phyloP scores from a whole-genome alignment of 2,329 filamentous ascomycete species.

The Sclerotinia trifoliorum region DNA sequence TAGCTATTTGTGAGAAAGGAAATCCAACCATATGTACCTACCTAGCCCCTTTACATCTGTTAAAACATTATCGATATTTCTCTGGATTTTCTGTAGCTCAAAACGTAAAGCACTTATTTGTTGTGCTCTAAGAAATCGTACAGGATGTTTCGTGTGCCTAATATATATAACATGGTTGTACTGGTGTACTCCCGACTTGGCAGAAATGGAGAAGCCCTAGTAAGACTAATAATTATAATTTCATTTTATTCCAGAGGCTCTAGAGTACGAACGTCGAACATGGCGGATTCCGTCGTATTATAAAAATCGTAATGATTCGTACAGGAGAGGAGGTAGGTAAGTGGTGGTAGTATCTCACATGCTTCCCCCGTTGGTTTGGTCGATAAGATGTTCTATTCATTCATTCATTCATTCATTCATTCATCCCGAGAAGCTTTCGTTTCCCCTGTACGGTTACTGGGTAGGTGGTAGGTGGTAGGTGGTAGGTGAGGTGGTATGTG shows the following conservation, averaged over 20 bases:
- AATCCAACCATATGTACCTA: neutral
- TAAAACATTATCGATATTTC: neutral
- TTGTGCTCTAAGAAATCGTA: no score
- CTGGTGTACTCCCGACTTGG: no score
- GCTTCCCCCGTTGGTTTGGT: neutral
- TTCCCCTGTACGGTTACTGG: constrained; percentile 1
- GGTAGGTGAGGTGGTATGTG: no score
- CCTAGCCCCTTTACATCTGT: neutral
- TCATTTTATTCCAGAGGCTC: no score
- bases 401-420: no score
- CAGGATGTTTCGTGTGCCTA: no score
- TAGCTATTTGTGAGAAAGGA: no score
- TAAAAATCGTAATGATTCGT: neutral
- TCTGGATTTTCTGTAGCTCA: neutral
- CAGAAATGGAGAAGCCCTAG: no score
- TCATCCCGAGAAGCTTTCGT: neutral
- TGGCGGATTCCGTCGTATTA: neutral
- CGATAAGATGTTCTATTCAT: neutral
- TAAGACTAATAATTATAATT: no score
- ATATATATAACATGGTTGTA: no score
- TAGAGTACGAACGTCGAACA: no score
- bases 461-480: no score
- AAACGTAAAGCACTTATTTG: neutral
- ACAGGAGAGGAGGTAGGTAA: neutral
- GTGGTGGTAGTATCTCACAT: neutral